Base-by-base conservation (phyloP, 1,284 basidiomycete genomes). In the Limonomyces culmigenus region DNA sequence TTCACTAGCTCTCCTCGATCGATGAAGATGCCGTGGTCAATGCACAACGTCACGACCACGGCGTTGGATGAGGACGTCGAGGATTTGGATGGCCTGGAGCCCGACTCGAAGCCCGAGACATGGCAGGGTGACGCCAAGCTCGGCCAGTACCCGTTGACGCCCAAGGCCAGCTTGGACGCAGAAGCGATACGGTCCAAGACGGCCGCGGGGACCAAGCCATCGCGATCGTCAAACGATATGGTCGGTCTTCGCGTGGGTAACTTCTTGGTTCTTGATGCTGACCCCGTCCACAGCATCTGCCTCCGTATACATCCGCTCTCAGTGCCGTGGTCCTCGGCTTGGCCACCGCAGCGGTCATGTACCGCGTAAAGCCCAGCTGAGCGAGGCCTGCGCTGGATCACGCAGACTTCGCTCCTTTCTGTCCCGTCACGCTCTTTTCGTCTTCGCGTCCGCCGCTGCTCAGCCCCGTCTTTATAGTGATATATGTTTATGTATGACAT, bases 301-400 rank as follows among this genome's bases (percentile, higher is more conserved):
- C 31, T 12, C 36, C 32, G 30, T 4, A 27, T 30, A 46, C 63
- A 41, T 62, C 70, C 4, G 70, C 67, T 3, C 51, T 73, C 3
- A 74, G 74, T 3, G 65, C 76, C 3, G 47, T 77, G 10, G 59
- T 77, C 1, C 50, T 77, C 20, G 59, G 67, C 35, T 65, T 72
- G 3, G 72, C 70, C 5, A 71, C 73, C 3, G 74, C 66, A n/a
- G 74, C 73, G 3, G 74, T 78, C 30, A 53, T 74, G 46, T 77
- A 71, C 70, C 61, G 70, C 39, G 68, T 74, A n/a, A 71, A 69
- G 47, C 56, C 61, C 17, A 61, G 61, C 36, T 36, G 8, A n/a
- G n/a, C n/a, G n/a, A n/a, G n/a, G n/a, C n/a, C n/a, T n/a, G n/a
- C n/a, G n/a, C n/a, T n/a, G n/a, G n/a, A n/a, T n/a, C n/a, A n/a